These are phyloP conservation scores for Brachypodium distachyon DNA, from an alignment of 202 grass and related monocot species.

Conservation along the genomic window DNA sequence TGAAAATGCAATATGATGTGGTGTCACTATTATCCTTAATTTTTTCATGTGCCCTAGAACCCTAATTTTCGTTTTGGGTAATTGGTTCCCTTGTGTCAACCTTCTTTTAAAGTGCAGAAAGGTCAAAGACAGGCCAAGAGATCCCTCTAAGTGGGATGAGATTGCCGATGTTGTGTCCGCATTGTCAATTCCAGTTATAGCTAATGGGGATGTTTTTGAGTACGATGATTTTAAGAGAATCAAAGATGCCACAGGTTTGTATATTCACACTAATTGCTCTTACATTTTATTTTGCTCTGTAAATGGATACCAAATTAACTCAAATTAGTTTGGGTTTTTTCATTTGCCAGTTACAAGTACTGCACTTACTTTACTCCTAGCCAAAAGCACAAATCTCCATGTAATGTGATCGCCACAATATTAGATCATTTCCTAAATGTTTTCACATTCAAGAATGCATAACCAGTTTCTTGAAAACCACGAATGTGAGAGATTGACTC, in stretches of 20 bases:
- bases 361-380: background rate
- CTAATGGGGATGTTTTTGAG: conserved; percentile 89
- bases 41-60: background rate
- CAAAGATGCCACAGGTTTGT: conserved; percentile 74
- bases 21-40: background rate
- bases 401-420: background rate
- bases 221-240: conserved; percentile 89
- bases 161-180: conserved; percentile 84
- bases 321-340: background rate
- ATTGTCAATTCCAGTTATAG: conserved; percentile 96
- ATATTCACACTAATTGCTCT: background rate
- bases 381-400: background rate
- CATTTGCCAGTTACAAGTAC: background rate
- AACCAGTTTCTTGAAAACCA: background rate
- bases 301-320: background rate
- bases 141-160: conserved; percentile 95
- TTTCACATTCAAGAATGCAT: background rate
- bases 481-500: background rate
- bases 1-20: background rate
- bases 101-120: conserved; percentile 47
- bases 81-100: background rate
- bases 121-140: conserved; percentile 89
- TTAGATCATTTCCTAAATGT: background rate
- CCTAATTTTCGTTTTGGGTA: background rate
- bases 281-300: background rate